Evolutionary conservation across 164 flowering plant genomes (phyloP).

Genomic region (Warburgia ugandensis): DNA sequence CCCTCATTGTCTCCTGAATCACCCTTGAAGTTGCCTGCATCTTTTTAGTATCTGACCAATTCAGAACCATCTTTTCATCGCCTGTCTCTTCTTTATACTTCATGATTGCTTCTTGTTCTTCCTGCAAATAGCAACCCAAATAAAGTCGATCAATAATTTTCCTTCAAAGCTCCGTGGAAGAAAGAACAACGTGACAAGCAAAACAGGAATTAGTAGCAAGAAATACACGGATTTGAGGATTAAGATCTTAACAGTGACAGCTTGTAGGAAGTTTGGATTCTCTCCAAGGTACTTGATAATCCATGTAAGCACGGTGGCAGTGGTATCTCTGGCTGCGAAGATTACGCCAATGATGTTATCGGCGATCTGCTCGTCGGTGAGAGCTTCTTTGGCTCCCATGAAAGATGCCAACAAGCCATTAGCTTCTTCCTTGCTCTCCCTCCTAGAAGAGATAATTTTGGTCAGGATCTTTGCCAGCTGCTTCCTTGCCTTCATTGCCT

Average conservation of each 20-base stretch:
- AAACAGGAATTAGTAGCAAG: neutral
- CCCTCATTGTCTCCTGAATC: slow-evolving; percentile 89
- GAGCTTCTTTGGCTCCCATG: slow-evolving; percentile 69
- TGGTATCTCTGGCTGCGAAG: slow-evolving; percentile 97
- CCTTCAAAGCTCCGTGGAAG: too few relatives aligned
- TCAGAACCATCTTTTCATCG: slow-evolving; percentile 36
- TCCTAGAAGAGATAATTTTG: slow-evolving; percentile 54
- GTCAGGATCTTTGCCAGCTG: slow-evolving; percentile 65
- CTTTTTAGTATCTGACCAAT: slow-evolving; percentile 76
- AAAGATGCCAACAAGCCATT: slow-evolving; percentile 77
- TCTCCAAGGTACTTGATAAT: slow-evolving; percentile 83
- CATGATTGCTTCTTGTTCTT: slow-evolving; percentile 69
- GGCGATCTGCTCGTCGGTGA: slow-evolving; percentile 80
- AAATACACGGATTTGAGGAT: neutral
- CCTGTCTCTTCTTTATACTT: slow-evolving; percentile 26
- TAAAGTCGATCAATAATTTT: too few relatives aligned
- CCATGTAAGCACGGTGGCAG: slow-evolving; percentile 94
- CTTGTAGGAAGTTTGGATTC: slow-evolving; percentile 66
- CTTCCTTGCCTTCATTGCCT: slow-evolving; percentile 86
- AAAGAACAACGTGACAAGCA: too few relatives aligned
- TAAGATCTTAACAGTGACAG: slow-evolving; percentile 59
- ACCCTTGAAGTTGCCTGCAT: slow-evolving; percentile 87
- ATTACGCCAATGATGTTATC: slow-evolving; percentile 95
- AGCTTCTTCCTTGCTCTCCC: slow-evolving; percentile 33
- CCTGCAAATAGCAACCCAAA: too few relatives aligned